Conservation (phyloP, 1,284 basidiomycete species). For the Marasmius tenuissimus region DNA sequence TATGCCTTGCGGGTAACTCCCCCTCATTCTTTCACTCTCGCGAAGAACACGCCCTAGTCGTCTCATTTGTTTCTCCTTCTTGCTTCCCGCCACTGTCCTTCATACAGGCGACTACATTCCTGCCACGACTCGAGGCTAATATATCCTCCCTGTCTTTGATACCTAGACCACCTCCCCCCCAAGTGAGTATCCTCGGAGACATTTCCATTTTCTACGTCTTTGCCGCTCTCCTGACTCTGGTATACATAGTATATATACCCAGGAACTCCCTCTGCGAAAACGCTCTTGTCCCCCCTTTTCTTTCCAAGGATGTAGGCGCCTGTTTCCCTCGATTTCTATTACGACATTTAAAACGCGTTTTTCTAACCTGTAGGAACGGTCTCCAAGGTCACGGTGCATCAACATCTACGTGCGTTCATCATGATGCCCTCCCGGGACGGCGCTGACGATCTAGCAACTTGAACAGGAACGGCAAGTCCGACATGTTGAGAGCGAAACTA, state of each 20-base stretch:
- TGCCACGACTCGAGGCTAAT: no score
- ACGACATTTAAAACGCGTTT: not conserved
- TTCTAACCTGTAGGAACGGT: not conserved
- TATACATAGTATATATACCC: not conserved
- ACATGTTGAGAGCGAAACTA: slow-evolving; percentile 7
- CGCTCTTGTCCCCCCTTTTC: not conserved
- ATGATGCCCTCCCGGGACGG: not conserved
- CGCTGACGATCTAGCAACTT: not conserved
- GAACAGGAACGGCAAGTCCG: not conserved
- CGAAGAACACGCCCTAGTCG: not conserved
- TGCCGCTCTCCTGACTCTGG: no score
- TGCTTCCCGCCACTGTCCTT: not conserved
- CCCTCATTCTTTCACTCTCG: not conserved
- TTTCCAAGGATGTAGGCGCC: not conserved
- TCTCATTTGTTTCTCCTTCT: not conserved
- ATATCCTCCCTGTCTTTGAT: no score
- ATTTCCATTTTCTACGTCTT: no score
- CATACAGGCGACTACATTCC: no score
- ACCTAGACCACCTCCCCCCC: no score
- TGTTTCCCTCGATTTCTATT: not conserved
- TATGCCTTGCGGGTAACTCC: not conserved
- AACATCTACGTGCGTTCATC: not conserved
- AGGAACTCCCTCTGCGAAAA: not conserved
- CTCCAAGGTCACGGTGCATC: not conserved
- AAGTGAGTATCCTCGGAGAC: no score